A percentile compares a stretch with the other conserved stretches of the same genome.
Evolutionary conservation across 768 basidiomycete species (phyloP).

Genomic region (Mrakia frigida): DNA sequence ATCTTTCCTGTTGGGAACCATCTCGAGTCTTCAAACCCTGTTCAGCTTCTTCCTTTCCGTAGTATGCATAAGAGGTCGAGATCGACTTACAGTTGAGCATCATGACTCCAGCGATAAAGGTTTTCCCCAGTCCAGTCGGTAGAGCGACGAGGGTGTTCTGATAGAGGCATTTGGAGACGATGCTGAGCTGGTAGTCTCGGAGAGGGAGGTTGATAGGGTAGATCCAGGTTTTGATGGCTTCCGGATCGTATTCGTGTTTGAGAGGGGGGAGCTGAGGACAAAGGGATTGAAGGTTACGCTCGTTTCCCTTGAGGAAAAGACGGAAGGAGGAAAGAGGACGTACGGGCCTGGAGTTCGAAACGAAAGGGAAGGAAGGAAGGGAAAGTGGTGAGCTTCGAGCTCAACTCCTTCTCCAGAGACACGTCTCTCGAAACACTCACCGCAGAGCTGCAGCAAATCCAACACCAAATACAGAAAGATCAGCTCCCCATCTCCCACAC

Average conservation of each 20-base stretch:
- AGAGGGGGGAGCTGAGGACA: constrained; percentile 51
- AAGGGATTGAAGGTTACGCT: background rate
- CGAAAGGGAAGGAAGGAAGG: constrained; percentile 1
- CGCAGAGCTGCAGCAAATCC: background rate
- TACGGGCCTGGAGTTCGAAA: background rate
- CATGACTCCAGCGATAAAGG: constrained; percentile 92
- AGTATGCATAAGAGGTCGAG: too few relatives aligned
- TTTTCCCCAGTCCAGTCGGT: constrained; percentile 95
- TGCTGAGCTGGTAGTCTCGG: constrained; percentile 92
- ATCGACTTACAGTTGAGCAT: constrained; percentile 78
- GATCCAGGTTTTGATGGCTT: constrained; percentile 78
- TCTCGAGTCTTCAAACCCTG: constrained; percentile 38
- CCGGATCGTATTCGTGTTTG: constrained; percentile 70
- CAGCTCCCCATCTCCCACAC: background rate
- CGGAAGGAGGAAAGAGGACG: constrained; percentile 43
- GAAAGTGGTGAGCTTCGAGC: background rate
- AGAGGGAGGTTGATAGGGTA: constrained; percentile 83
- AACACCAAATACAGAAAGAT: background rate
- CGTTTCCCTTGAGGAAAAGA: background rate
- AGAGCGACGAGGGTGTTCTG: constrained; percentile 91
- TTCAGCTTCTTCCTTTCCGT: background rate
- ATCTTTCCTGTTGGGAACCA: constrained; percentile 52
- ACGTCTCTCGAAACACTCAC: background rate
- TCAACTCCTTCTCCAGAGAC: background rate
- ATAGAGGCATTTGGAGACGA: constrained; percentile 74